phyloP scores from a whole-genome alignment of 2,329 filamentous ascomycete genomes.

The Fusarium nelsonii region DNA sequence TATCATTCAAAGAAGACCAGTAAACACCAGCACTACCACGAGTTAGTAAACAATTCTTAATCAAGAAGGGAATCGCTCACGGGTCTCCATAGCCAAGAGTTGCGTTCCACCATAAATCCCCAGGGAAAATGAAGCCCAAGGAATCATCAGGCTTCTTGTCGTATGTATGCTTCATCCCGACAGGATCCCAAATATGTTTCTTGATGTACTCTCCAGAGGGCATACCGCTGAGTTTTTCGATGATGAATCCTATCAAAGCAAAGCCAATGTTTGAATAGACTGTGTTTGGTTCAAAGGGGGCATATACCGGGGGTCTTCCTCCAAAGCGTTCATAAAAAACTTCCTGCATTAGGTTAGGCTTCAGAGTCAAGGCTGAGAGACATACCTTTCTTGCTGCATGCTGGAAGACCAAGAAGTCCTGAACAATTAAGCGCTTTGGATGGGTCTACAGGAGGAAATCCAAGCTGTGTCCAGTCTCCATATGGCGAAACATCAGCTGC shows the following conservation, averaged over 20 bases:
- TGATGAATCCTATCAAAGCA: conserved; percentile 8
- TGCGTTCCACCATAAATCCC: conserved; percentile 29
- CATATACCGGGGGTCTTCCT: conserved; percentile 19
- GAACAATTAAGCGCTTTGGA: conserved; percentile 25
- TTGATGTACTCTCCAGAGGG: conserved; percentile 21
- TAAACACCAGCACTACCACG: conserved; percentile 5
- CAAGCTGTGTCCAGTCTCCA: conserved; percentile 26
- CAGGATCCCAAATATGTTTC: conserved; percentile 11
- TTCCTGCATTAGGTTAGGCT: fast-evolving
- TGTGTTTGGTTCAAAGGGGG: not conserved
- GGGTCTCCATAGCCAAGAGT: conserved; percentile 19
- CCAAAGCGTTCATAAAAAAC: conserved; percentile 20
- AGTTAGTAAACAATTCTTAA: not conserved
- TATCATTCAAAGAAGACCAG: conserved; percentile 14
- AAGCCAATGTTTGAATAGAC: conserved; percentile 21
- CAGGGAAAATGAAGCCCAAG: conserved; percentile 4
- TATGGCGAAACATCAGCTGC: conserved; percentile 18
- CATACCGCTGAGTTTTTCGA: conserved; percentile 24
- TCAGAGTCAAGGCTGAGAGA: fast-evolving
- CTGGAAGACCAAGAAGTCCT: conserved; percentile 5
- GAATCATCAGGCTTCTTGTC: conserved; percentile 1
- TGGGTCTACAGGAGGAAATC: not conserved
- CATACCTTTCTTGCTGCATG: conserved; percentile 7
- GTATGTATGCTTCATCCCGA: conserved; percentile 11
- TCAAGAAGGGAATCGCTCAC: not conserved